Evolutionary conservation across 2,329 filamentous ascomycete genomes (phyloP).

Genomic region (Verticillium dahliae): DNA sequence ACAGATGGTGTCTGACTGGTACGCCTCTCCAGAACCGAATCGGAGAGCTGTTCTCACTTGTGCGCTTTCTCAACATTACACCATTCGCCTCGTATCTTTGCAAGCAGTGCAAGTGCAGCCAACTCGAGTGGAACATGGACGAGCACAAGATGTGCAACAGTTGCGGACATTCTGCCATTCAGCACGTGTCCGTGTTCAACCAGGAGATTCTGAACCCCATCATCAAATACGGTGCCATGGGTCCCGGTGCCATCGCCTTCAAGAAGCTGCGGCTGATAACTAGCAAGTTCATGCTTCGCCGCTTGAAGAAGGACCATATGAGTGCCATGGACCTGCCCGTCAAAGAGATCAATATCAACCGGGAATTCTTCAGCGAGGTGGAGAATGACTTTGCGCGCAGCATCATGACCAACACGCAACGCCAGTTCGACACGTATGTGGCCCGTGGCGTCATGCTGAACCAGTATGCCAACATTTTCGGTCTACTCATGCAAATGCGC

Average conservation of each 20-base stretch:
- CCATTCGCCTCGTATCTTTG: conserved; percentile 95
- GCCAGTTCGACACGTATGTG: conserved; percentile 93
- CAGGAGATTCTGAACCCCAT: conserved; percentile 89
- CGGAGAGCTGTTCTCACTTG: conserved; percentile 90
- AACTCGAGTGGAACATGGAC: conserved; percentile 77
- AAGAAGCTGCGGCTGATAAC: conserved; percentile 81
- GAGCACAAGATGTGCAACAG: conserved; percentile 62
- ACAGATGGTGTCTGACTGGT: conserved; percentile 93
- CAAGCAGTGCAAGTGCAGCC: conserved; percentile 74
- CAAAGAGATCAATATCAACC: conserved; percentile 86
- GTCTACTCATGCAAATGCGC: conserved; percentile 98
- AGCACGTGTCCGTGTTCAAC: conserved; percentile 65
- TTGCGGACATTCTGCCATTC: conserved; percentile 45
- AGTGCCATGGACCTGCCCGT: conserved; percentile 94
- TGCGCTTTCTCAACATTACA: conserved; percentile 82
- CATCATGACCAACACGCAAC: conserved; percentile 86
- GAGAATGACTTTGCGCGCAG: conserved; percentile 93
- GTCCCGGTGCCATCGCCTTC: conserved; percentile 64
- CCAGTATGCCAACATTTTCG: conserved; percentile 98
- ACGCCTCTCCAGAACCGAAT: conserved; percentile 96
- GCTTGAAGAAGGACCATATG: conserved; percentile 88
- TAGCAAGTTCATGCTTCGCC: conserved; percentile 89
- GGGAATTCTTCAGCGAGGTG: conserved; percentile 93
- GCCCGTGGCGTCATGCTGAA: conserved; percentile 89
- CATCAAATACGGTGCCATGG: conserved; percentile 53